Base-by-base conservation (phyloP, 768 basidiomycete species). In the Infundibulicybe gibba region DNA sequence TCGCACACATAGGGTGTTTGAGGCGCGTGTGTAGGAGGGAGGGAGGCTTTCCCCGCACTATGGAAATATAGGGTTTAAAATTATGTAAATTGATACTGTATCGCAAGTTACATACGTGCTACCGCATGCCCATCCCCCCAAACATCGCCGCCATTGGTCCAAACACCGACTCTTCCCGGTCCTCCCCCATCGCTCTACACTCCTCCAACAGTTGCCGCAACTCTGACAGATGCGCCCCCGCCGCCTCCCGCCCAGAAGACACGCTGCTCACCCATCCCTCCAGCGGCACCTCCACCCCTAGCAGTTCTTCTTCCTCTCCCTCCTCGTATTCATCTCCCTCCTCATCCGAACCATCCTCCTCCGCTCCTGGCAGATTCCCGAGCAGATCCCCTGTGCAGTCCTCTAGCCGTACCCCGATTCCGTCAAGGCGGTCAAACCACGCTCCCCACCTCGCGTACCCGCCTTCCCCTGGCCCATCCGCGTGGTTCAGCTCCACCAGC, bases 351-450 rank as follows among this genome's bases (percentile, higher is more conserved):
- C 55, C 60, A 10, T 58, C n/a, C 2, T 53, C 60, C 10, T 66
- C 69, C 37, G 66, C 65, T 33, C 62, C 55, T 6, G 76, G 77
- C 20, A 79, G 54, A 1, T 65, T 70, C 0, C 88, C 88, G 32
- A 90, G 63, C 43, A 70, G 53, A 11, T 68, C 77, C 0, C 85
- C 87, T 0, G 88, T 89, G 56, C 87, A 90, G 60, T 90, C 88
- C 63, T 90, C 87, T 41, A 90, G 58, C 37, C 82, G 62, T 4
- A 89, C 65, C 0, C 77, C 73, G 59, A 75, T 68, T n/a, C 54
- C 50, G 0, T 64, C 51, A 51, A 79, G 84, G 53, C 64, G 68
- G 13, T 69, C 70, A 76, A 80, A 85, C 88, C 88, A 90, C 40
- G 72, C 66, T 53, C 81, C 80, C 81, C 86, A 90, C 25, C 87